phyloP scores from a whole-genome alignment of 805 yeast genomes.

The Candida insectalens region DNA sequence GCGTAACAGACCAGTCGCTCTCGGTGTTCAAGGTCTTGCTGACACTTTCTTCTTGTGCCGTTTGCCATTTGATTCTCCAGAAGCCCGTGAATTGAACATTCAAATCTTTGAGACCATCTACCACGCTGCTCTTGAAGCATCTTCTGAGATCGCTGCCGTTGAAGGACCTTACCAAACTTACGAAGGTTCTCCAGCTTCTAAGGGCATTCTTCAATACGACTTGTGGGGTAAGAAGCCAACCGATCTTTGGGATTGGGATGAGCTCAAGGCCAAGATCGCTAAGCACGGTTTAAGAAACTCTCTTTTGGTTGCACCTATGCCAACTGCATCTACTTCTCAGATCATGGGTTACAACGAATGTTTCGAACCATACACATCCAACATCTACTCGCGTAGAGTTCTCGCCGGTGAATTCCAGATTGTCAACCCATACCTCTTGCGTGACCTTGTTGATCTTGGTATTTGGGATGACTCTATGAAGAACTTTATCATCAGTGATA shows the following conservation, averaged over 20 bases:
- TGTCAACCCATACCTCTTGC: conserved; percentile 48
- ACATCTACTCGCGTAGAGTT: conserved; percentile 54
- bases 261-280: conserved; percentile 37
- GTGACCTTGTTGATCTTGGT: conserved; percentile 49
- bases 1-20: conserved; percentile 53
- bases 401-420: conserved; percentile 57
- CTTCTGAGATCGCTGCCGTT: conserved; percentile 39
- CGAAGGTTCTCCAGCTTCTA: conserved; percentile 51
- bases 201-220: conserved; percentile 48
- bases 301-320: conserved; percentile 55
- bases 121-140: conserved; percentile 50
- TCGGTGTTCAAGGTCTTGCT: conserved; percentile 57
- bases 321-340: conserved; percentile 59
- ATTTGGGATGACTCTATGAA: conserved; percentile 51
- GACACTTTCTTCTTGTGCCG: conserved; percentile 48
- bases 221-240: conserved; percentile 52
- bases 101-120: conserved; percentile 55
- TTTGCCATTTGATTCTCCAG: conserved; percentile 48
- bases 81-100: conserved; percentile 45
- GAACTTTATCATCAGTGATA: conserved; percentile 43
- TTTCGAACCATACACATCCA: conserved; percentile 55
- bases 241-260: conserved; percentile 49
- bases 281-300: conserved; percentile 49
- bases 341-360: conserved; percentile 54
- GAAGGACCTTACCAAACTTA: conserved; percentile 43